Evolutionary conservation across 495 filamentous ascomycete genomes (phyloP), one percentile per base, ranked within the genome.

Genomic region (Talaromyces proteolyticus): DNA sequence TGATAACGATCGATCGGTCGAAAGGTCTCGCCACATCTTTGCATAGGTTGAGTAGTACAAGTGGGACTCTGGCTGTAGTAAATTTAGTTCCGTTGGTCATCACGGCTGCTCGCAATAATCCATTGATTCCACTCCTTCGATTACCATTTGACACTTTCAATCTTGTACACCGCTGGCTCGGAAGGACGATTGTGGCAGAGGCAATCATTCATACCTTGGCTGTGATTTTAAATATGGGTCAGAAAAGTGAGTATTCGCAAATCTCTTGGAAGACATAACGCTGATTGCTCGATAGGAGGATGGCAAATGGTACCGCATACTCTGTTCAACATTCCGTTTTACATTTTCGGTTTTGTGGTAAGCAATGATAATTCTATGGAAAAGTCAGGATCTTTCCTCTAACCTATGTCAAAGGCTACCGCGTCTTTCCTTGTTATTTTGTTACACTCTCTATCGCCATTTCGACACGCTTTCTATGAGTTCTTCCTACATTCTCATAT

Each of bases 401-500:
- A 41, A 51, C 23, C 49, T 16, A 1, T 1, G 2, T 17, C 34
- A 16, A 8, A 73, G 69, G 62, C 68, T 11, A 57, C 73, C 1
- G 63, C 70, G 22, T 63, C 62, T 25, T 79, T 82, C 50, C 40
- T 74, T 18, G 57, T 72, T 53, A 74, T 82, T 17, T 56, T 66
- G 34, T 26, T 81, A 24, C 69, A 77, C 55, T 73, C 78, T 12
- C 53, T 71, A 44, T 76, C 77, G 39, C 75, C 77, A 17, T 39
- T 77, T 19, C 73, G 79, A 41, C 79, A 81, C 57, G 70, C 77
- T 10, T 80, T 79, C 54, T 81, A 82, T 56, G 79, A 82, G 53
- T 68, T 73, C 8, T 82, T 82, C 50, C 69, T 81, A 40, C 73
- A 76, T 56, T 56, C 71, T 17, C 79, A 82, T 52, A 73, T 77